phyloP scores from a whole-genome alignment of 306 rosid genomes.

The Malus asiatica region DNA sequence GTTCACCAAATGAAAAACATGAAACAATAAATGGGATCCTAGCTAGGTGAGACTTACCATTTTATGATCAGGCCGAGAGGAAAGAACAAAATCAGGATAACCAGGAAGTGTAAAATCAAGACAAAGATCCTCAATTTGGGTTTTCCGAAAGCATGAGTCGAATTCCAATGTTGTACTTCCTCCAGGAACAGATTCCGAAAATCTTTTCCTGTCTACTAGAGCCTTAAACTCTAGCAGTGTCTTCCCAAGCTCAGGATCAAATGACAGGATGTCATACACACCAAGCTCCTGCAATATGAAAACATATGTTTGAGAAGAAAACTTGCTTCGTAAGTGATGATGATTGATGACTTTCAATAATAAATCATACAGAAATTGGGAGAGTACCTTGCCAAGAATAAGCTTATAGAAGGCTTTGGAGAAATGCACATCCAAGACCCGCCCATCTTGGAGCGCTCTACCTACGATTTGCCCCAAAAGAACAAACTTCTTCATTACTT shows the following conservation, averaged over 20 bases:
- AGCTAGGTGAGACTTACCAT: conserved; percentile 36
- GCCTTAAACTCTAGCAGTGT: conserved; percentile 85
- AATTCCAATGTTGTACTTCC: conserved; percentile 29
- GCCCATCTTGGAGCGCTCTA: conserved; percentile 89
- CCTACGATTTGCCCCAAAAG: conserved; percentile 90
- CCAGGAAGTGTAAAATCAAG: conserved; percentile 97
- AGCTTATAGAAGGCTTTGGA: conserved; percentile 87
- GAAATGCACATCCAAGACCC: conserved; percentile 87
- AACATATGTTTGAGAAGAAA: conserved; percentile 6
- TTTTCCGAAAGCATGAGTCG: conserved; percentile 43
- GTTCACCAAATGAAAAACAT: conserved; percentile 1
- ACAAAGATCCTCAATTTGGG: conserved; percentile 82
- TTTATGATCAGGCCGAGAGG: conserved; percentile 44
- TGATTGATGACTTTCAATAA: not conserved
- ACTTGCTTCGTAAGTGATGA: conserved; percentile 4
- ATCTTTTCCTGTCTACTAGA: conserved; percentile 39
- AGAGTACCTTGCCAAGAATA: conserved; percentile 76
- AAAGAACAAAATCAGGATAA: conserved; percentile 65
- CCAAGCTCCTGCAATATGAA: conserved; percentile 51
- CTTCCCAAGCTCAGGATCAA: conserved; percentile 83
- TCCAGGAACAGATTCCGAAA: conserved; percentile 36
- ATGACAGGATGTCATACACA: conserved; percentile 68
- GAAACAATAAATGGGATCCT: conserved; percentile 10
- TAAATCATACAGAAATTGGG: conserved; percentile 8
- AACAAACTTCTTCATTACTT: conserved; percentile 54